Evolutionary conservation across 768 basidiomycete genomes (phyloP), one percentile per base, ranked within the genome.

Genomic region (Phlebiopsis flavidoalba): DNA sequence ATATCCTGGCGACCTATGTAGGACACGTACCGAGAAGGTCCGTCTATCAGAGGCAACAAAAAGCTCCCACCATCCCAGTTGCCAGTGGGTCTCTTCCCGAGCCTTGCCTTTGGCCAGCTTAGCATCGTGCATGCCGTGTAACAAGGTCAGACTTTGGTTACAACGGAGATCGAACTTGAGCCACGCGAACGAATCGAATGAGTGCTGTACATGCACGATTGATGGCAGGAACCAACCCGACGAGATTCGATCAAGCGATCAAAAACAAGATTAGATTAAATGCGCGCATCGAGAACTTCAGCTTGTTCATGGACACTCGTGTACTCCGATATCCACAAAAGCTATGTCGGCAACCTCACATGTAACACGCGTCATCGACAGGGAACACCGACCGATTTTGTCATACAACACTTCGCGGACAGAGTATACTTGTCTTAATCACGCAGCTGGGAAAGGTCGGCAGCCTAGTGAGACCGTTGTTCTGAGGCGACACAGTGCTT

Each of bases 391-490:
- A 97, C 93, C 1, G 87, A 95, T 58, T 74, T 97, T 15, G 65
- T 95, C 49, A 70, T 95, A 7, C 93, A 97, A 67, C 76, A 78
- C 0, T 98, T 85, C 70, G 81, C 83, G 57, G 95, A 98, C 74
- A 82, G 93, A 24, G 76, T 85, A 12, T 77, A n/a, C n/a, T 98
- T 19, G 86, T 97, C n/a, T 78, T 97, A 22, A 80, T 98, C 57
- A 95, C 93, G 0, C 95, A 98, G 72, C 71, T 93, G 62, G 91
- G 91, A 43, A 95, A 94, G 82, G 88, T 96, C 12, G 95, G 95
- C 59, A 86, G 81, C 69, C 70, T 98, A 75, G 94, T 96, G 70
- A 72, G 75, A 66, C 35, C 31, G 12, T 17, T 24, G 36, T 15
- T 45, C 56, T 17, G 60, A 59, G 55, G 24, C 48, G 64, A 57